Conservation (phyloP, 75 land plant species). For the Sequoiadendron giganteum region DNA sequence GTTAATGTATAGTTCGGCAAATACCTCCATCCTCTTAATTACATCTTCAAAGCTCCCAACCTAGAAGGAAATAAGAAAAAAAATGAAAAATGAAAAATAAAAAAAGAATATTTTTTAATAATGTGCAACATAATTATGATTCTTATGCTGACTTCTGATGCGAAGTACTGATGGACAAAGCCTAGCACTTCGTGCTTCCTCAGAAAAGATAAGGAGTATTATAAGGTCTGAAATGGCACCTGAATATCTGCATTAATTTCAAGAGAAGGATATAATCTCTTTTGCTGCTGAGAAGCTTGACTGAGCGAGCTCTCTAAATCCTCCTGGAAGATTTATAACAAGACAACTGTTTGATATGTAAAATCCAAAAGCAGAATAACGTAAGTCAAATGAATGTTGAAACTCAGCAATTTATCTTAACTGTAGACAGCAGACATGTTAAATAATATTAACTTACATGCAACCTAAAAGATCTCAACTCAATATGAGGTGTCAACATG, state of each 20-base stretch:
- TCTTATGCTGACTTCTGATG: not conserved
- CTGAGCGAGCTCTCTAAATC: constrained; percentile 20
- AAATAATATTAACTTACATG: not conserved
- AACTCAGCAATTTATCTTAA: not conserved
- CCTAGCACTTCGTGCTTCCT: not conserved
- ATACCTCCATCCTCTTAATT: constrained; percentile 21
- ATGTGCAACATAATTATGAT: not conserved
- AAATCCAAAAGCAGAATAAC: not conserved
- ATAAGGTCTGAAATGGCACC: not conserved
- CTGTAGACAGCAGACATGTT: not conserved
- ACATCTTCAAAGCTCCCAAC: constrained; percentile 26
- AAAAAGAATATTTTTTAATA: too few species aligned
- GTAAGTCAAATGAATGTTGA: not conserved
- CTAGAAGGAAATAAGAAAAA: not conserved
- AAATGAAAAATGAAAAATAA: not conserved
- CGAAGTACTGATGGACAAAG: not conserved
- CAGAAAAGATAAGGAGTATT: not conserved
- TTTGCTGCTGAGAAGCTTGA: constrained; percentile 16
- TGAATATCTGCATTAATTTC: constrained; percentile 19
- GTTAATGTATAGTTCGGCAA: not conserved
- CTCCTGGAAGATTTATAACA: constrained; percentile 7
- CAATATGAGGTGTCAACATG: too few species aligned
- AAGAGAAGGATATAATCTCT: constrained; percentile 15
- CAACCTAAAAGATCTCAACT: too few species aligned
- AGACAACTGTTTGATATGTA: not conserved